Conservation (phyloP, 228 moss, liverwort and hornwort genomes). For the Sphagnum fallax region DNA sequence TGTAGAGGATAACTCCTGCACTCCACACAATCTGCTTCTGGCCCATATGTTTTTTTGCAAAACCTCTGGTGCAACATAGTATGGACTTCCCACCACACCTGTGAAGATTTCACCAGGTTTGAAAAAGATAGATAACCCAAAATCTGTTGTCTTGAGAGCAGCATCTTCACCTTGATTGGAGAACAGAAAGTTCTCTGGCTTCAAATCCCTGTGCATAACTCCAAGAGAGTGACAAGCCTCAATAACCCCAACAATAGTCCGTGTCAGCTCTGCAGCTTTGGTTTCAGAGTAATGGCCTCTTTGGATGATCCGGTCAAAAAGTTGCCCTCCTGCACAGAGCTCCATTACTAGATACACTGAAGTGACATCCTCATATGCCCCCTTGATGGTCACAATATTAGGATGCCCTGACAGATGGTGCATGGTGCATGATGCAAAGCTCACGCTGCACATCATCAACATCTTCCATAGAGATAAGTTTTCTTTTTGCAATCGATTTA, state of each 20-base stretch:
- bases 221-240: conserved; percentile 52
- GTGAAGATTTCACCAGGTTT: conserved; percentile 48
- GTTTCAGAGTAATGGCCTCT: conserved; percentile 51
- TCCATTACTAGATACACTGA: conserved; percentile 50
- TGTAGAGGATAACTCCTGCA: conserved; percentile 58
- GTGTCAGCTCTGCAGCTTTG: conserved; percentile 35
- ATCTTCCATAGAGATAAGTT: conserved; percentile 47
- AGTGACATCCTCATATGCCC: conserved; percentile 35
- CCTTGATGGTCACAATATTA: conserved; percentile 49
- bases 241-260: conserved; percentile 44
- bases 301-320: conserved; percentile 44
- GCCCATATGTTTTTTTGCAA: conserved; percentile 42
- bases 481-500: conserved; percentile 48
- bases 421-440: conserved; percentile 53
- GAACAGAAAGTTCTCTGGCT: conserved; percentile 41
- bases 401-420: conserved; percentile 51
- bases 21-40: conserved; percentile 55
- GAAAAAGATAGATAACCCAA: conserved; percentile 47
- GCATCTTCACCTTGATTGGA: conserved; percentile 26
- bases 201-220: conserved; percentile 49
- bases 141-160: conserved; percentile 47
- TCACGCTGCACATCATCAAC: conserved; percentile 47
- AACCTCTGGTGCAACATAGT: conserved; percentile 52
- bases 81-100: conserved; percentile 56
- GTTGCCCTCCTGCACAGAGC: conserved; percentile 52